Base-by-base conservation (phyloP, 2,329 filamentous ascomycete species). In the Cordyceps fumosorosea region DNA sequence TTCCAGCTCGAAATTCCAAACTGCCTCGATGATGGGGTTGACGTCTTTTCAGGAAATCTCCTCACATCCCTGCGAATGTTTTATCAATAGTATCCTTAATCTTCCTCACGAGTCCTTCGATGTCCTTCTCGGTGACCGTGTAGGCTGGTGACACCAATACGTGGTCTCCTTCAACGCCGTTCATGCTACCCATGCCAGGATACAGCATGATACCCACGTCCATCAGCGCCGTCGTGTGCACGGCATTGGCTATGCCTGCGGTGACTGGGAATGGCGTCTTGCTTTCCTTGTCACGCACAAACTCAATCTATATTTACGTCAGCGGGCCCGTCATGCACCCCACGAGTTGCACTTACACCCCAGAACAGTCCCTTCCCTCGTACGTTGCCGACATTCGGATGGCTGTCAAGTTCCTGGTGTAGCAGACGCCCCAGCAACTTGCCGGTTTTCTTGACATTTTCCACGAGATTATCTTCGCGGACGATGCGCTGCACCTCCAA, bases 131-230 rank as follows among this genome's bases (percentile, higher is more conserved):
- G 68, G 51, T 74, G 69, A 11, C 73, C 70, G 62, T 80, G 64
- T 78, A 88, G 0, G 84, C 78, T 2, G 82, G 69, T 2, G 67
- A 65, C 10, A 71, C 56, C 10, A 69, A 55, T 12, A 68, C 64
- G 8, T 69, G 66, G n/a, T 71, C 69, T 8, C 69, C 69, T 0
- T 53, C 24, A 10, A 65, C 34, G 0, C 69, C 69, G 26, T 70
- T 65, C 20, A 64, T 63, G 1, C 67, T 69, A 3, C 69, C 69
- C 3, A 42, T 69, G 3, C 67, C 68, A 6, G 69, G 69, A 48
- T 68, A 82, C 3, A 89, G 78, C 61, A 81, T 79, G 4, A 77
- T 80, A 48, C 80, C 76, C 51, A 81, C 78, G 24, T 65, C 64
- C 4, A 73, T 67, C 12, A 80, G 69, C 1, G 86, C 72, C 14